These are phyloP conservation scores for Incumbomyces delicatus DNA, from an alignment of 2,329 filamentous ascomycete genomes.

Conservation along the genomic window DNA sequence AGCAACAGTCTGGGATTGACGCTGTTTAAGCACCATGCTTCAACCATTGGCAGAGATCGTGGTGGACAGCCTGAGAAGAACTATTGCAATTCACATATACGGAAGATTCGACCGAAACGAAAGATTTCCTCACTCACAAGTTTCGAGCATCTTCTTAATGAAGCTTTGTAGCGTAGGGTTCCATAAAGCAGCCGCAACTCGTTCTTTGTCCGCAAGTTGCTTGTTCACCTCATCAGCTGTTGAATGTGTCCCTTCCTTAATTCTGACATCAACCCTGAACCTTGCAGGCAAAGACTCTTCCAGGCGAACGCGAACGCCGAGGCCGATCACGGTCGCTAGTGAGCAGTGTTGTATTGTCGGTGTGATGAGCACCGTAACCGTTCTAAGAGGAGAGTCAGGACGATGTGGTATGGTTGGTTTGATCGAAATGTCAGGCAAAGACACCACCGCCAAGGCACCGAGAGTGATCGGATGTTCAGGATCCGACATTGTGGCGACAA, in stretches of 20 bases:
- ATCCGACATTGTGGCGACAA: constrained; percentile 90
- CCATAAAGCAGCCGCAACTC: constrained; percentile 87
- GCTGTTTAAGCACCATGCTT: too few species aligned
- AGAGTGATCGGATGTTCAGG: constrained; percentile 93
- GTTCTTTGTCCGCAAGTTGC: constrained; percentile 91
- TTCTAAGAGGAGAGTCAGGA: constrained; percentile 52
- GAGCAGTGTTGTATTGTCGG: constrained; percentile 97
- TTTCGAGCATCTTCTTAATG: constrained; percentile 86
- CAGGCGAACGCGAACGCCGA: constrained; percentile 82
- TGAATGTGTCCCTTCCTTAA: constrained; percentile 92
- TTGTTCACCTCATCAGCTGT: constrained; percentile 95
- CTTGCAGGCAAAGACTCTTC: constrained; percentile 85
- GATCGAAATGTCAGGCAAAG: constrained; percentile 86
- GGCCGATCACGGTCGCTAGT: constrained; percentile 87
- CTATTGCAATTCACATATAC: too few species aligned
- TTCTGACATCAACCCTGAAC: constrained; percentile 83
- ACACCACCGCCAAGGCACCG: constrained; percentile 87
- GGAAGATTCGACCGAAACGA: too few species aligned
- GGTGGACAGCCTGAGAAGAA: too few species aligned
- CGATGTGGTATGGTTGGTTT: constrained; percentile 52
- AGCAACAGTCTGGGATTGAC: too few species aligned
- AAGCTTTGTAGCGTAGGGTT: constrained; percentile 84
- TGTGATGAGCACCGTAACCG: constrained; percentile 79
- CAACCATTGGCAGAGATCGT: too few species aligned
- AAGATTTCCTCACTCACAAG: constrained; percentile 49